These are phyloP conservation scores for Shiraia bambusicola DNA, from an alignment of 2,329 filamentous ascomycete genomes.

Conservation along the genomic window DNA sequence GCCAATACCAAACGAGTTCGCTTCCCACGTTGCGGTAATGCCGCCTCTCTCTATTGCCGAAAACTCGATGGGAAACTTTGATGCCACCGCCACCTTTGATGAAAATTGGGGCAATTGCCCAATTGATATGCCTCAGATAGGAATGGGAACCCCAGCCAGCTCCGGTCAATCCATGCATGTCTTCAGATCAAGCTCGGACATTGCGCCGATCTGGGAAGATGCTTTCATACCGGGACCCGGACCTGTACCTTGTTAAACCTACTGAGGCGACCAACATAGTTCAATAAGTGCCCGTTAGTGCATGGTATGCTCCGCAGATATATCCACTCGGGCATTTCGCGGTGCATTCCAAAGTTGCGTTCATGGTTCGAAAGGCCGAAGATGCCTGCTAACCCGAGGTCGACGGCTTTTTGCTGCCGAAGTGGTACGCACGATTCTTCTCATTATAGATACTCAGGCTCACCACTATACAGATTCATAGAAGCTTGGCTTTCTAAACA, in stretches of 20 bases:
- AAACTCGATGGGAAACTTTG: conserved; percentile 25
- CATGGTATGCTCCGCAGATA: no score
- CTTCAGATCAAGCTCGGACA: conserved; percentile 29
- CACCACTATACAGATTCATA: no score
- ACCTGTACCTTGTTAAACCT: conserved; percentile 39
- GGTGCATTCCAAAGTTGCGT: no score
- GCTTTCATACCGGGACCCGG: conserved; percentile 51
- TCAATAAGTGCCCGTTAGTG: conserved; percentile 26
- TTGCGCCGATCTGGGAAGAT: conserved; percentile 44
- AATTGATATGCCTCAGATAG: conserved; percentile 47
- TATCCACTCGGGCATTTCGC: no score
- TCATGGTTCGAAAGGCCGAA: no score
- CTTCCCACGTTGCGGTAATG: conserved; percentile 17
- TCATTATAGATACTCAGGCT: no score
- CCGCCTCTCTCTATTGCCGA: conserved; percentile 32
- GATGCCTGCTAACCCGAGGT: no score
- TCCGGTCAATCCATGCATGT: conserved; percentile 44
- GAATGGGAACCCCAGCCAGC: conserved; percentile 28
- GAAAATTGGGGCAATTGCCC: conserved; percentile 53
- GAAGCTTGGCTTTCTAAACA: no score
- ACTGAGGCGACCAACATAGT: conserved; percentile 12
- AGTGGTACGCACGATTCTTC: no score
- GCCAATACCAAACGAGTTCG: conserved; percentile 11
- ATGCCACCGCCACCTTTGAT: conserved; percentile 39
- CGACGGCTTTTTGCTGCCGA: no score